These are phyloP conservation scores for Copromyces sp. DNA, from an alignment of 495 filamentous ascomycete genomes.

Conservation along the genomic window DNA sequence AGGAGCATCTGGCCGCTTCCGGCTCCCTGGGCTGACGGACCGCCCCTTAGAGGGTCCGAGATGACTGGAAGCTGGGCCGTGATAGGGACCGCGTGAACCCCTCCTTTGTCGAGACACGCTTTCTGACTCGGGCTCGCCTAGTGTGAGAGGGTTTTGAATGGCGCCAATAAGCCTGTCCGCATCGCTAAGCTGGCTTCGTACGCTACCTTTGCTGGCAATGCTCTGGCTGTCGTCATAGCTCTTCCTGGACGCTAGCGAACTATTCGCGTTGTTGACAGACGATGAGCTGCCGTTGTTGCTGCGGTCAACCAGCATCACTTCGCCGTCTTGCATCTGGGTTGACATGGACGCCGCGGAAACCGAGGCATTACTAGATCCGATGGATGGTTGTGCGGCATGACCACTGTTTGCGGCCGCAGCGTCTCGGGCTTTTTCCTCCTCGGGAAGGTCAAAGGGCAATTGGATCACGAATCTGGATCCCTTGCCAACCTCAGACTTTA, in stretches of 20 bases:
- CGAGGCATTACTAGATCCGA: slow-evolving; percentile 10
- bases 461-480: slow-evolving; percentile 75
- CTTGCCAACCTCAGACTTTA: slow-evolving; percentile 80
- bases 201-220: slow-evolving; percentile 38
- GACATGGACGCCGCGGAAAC: slow-evolving; percentile 14
- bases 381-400: not conserved
- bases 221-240: slow-evolving; percentile 38
- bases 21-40: slow-evolving; percentile 11
- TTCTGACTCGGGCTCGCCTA: slow-evolving; percentile 30
- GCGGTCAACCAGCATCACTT: slow-evolving; percentile 48
- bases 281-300: slow-evolving; percentile 17
- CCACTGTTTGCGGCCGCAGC: slow-evolving; percentile 7
- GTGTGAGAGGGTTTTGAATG: slow-evolving; percentile 51
- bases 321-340: slow-evolving; percentile 27
- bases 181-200: slow-evolving; percentile 51
- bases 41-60: slow-evolving; percentile 14
- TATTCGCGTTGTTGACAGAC: slow-evolving; percentile 5
- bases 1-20: slow-evolving; percentile 3
- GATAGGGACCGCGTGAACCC: slow-evolving; percentile 6
- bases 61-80: slow-evolving; percentile 3
- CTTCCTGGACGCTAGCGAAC: slow-evolving; percentile 10
- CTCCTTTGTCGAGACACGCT: slow-evolving; percentile 3
- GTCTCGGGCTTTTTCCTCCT: slow-evolving; percentile 26
- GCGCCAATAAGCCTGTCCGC: slow-evolving; percentile 68
- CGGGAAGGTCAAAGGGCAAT: slow-evolving; percentile 55